Base-by-base conservation (phyloP, 2,329 filamentous ascomycete genomes). In the Cercospora canescens region DNA sequence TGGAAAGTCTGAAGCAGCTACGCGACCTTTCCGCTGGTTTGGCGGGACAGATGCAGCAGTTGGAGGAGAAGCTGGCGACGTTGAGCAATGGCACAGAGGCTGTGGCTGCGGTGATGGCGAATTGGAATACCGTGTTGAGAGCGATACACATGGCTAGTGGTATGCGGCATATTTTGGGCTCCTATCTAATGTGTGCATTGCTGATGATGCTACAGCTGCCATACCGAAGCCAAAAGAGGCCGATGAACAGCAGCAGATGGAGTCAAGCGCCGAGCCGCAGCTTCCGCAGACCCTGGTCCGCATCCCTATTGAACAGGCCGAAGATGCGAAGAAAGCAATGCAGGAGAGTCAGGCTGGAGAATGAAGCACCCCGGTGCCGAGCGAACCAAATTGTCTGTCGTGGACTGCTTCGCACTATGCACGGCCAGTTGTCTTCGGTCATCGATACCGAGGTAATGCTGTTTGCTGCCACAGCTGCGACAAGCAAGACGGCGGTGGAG, bases 111-210 rank as follows among this genome's bases (percentile, higher is more conserved):
- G 92, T 96, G 24, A 83, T 96, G 76, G 87, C 89, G 61, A 96
- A 95, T 77, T 96, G 92, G 92, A 90, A 94, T 78, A 94, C 92
- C 73, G 92, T 96, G 70, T 84, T 96, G 67, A 85, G 90, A 70
- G 91, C 91, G 48, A 94, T 96, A 75, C 91, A 91, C 75, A 94
- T 95, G 91, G 92, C 92, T 68, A 94, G 91, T 67, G 86, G 91
- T 94, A 56, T 56, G 60, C 84, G 75, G 88, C 90, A 86, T 63
- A 82, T 94, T 26, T 86, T 90, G n/a, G 88, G 86, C 72, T 85
- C 88, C 5, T 84, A 85, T 69, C 77, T 78, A 16, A 35, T 75
- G 72, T 5, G 32, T 39, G 11, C 14, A 58, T 14, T 60, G 39
- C 32, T 61, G 24, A 30, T 11, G 30, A 8, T 35, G n/a, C 16